Conservation (phyloP, 257 asterid genomes). For the Solanum microdontum region DNA sequence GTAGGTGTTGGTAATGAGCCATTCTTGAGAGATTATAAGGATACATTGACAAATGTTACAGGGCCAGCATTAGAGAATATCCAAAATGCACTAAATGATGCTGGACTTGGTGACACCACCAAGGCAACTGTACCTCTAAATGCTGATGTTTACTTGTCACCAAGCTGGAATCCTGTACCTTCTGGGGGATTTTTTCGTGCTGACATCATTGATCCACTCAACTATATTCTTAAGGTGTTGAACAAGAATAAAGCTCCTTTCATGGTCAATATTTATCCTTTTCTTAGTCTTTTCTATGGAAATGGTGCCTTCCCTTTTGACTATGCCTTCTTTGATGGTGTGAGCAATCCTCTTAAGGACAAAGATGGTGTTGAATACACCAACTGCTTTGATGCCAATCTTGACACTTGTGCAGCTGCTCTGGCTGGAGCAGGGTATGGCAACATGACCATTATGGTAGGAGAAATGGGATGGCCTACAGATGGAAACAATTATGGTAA, state of each 20-base stretch:
- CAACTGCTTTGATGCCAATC: constrained; percentile 16
- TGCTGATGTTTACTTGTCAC: constrained; percentile 21
- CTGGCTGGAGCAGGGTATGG: constrained; percentile 6
- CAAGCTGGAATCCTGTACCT: constrained; percentile 3
- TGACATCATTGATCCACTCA: constrained; percentile 7
- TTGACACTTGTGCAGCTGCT: constrained; percentile 22
- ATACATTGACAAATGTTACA: background rate
- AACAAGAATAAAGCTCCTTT: constrained; percentile 18
- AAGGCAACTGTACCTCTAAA: constrained; percentile 31
- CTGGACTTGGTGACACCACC: constrained; percentile 13
- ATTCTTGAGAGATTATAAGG: constrained; percentile 15
- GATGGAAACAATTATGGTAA: constrained; percentile 18
- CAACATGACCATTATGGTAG: constrained; percentile 17
- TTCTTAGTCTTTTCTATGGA: constrained; percentile 4
- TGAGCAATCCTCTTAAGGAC: constrained; percentile 4
- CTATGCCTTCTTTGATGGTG: constrained; percentile 26
- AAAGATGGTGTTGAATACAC: constrained; percentile 1
- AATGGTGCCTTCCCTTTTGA: constrained; percentile 14
- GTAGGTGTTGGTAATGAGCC: constrained; percentile 37
- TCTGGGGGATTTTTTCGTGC: constrained; percentile 20
- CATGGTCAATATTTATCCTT: constrained; percentile 27
- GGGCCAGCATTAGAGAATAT: constrained; percentile 24
- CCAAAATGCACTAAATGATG: constrained; percentile 24
- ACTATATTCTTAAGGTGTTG: constrained; percentile 2
- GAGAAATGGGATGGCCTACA: constrained; percentile 45